Evolutionary conservation across 2,329 filamentous ascomycete genomes (phyloP).

Genomic region (Intubia oerlemansii): DNA sequence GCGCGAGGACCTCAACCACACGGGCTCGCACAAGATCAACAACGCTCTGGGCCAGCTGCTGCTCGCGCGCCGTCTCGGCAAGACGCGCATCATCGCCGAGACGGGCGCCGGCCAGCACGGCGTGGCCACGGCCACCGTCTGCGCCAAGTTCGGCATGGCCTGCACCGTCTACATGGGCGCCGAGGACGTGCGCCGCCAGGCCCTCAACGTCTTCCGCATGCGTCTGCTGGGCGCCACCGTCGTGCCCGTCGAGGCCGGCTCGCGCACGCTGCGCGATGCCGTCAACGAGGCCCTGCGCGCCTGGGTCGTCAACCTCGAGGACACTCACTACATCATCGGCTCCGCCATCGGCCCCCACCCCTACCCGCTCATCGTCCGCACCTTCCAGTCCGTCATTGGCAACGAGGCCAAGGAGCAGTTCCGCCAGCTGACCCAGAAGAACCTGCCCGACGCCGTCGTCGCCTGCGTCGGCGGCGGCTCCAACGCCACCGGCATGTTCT

Average conservation of each 20-base stretch:
- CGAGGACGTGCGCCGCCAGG: slow-evolving; percentile 89
- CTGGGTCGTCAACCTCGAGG: slow-evolving; percentile 84
- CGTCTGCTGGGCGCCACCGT: slow-evolving; percentile 86
- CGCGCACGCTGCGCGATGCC: slow-evolving; percentile 60
- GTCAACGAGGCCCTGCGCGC: slow-evolving; percentile 90
- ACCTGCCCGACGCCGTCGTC: slow-evolving; percentile 88
- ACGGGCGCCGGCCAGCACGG: slow-evolving; percentile 95
- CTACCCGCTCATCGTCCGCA: slow-evolving; percentile 92
- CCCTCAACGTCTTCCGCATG: slow-evolving; percentile 96
- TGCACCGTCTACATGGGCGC: slow-evolving; percentile 98
- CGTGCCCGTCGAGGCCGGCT: slow-evolving; percentile 79
- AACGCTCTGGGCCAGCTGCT: slow-evolving; percentile 90
- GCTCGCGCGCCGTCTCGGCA: slow-evolving; percentile 66
- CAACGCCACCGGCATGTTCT: slow-evolving; percentile 97
- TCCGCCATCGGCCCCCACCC: slow-evolving; percentile 95
- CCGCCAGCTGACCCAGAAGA: slow-evolving; percentile 60
- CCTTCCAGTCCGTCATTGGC: slow-evolving; percentile 93
- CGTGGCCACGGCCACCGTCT: slow-evolving; percentile 91
- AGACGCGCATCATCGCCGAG: slow-evolving; percentile 94
- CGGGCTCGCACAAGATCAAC: slow-evolving; percentile 98
- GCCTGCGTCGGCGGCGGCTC: slow-evolving; percentile 91
- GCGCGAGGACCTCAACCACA: slow-evolving; percentile 93
- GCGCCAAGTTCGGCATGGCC: slow-evolving; percentile 94
- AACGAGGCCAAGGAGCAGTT: slow-evolving; percentile 89
- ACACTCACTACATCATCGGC: slow-evolving; percentile 95